Base-by-base conservation (phyloP, 2,329 filamentous ascomycete species). In the Coleophoma eucalyptorum region DNA sequence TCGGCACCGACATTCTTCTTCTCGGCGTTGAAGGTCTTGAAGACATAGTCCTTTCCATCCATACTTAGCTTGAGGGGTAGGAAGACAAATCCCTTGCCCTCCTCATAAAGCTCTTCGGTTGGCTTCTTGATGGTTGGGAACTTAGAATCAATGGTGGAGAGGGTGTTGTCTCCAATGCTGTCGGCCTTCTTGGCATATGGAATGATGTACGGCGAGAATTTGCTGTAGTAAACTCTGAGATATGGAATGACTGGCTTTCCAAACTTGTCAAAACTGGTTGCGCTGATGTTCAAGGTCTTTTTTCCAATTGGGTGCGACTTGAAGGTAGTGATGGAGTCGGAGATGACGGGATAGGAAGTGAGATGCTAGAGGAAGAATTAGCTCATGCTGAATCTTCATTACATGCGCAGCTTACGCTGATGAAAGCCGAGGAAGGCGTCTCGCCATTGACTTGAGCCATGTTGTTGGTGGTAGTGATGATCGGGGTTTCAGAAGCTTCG, bases 171-270 rank as follows among this genome's bases (percentile, higher is more conserved):
- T 58, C 86, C 88, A 48, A 96, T 72, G 52, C 81, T 72, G 68
- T 97, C 94, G 64, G 85, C 92, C 69, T 86, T 90, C 67, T 83
- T 77, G 58, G 96, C 80, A 71, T 97, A 97, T 1, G 93, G 92
- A 48, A 85, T 84, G 56, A 96, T 80, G 68, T 89, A 94, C 65
- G 81, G 78, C 4, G 42, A 44, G 42, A 44, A 26, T 19, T 19
- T 44, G 20, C 21, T 26, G 74, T 90, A 93, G 34, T 92, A 91
- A 61, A 81, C 88, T 62, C 83, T 71, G 62, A 97, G 75, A 72
- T 90, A 90, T 26, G 89, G 88, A 50, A 93, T 72, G 56, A 96
- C 72, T 18, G 91, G 90, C 60, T 85, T 86, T 67, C 87, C 86
- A 63, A 96, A 43, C 41, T 80, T 84, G 65, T 83, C 75, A 77